Evolutionary conservation across 2,329 filamentous ascomycete genomes (phyloP).

Genomic region (Trichoderma endophyticum): DNA sequence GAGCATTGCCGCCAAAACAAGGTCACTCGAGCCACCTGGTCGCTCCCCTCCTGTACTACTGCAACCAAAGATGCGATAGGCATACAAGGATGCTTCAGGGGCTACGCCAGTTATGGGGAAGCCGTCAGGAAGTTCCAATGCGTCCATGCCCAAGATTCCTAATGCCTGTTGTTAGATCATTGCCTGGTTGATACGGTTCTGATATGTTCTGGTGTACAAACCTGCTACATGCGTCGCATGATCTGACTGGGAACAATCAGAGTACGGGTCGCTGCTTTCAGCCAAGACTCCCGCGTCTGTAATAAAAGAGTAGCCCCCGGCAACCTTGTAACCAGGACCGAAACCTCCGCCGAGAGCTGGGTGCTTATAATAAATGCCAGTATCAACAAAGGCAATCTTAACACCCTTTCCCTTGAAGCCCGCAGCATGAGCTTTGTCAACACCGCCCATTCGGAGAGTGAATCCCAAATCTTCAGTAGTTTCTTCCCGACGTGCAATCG

Average conservation of each 20-base stretch:
- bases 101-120: not conserved
- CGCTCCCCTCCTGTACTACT: not conserved
- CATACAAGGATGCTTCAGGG: conserved; percentile 2
- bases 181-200: not conserved
- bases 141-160: conserved; percentile 2
- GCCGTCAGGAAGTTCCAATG: not conserved
- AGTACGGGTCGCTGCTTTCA: not conserved
- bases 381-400: not conserved
- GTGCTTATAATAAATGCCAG: conserved; percentile 1
- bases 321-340: not conserved
- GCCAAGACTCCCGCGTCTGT: not conserved
- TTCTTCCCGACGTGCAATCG: not conserved
- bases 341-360: not conserved
- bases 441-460: not conserved
- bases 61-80: conserved; percentile 1
- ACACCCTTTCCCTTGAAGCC: not conserved
- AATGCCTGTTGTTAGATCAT: not conserved
- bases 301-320: not conserved
- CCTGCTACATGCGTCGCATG: conserved; percentile 5
- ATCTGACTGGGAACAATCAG: not conserved
- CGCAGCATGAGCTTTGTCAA: not conserved
- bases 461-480: not conserved
- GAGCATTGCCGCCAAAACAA: not conserved
- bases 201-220: not conserved
- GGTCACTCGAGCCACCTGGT: not conserved